phyloP scores from a whole-genome alignment of 805 yeast species.

The Ogataea nonfermentans region DNA sequence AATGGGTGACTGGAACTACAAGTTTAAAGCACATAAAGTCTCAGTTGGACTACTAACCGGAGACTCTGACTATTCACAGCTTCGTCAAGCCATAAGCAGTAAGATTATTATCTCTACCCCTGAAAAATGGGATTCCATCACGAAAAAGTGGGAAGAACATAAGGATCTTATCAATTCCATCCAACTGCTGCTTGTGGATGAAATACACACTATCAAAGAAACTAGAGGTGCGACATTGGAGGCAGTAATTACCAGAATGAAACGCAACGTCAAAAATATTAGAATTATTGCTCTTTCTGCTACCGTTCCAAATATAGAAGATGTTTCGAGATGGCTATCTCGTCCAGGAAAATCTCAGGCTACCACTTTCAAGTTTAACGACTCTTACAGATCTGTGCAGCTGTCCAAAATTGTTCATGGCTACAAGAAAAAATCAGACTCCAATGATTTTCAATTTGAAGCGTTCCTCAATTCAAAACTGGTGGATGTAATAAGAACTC shows the following conservation, averaged over 20 bases:
- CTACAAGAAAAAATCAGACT: constrained; percentile 27
- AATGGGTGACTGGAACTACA: constrained; percentile 43
- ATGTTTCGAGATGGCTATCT: constrained; percentile 44
- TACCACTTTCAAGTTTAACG: constrained; percentile 42
- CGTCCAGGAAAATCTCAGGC: constrained; percentile 30
- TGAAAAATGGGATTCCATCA: constrained; percentile 59
- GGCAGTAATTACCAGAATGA: constrained; percentile 48
- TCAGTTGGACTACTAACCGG: constrained; percentile 53
- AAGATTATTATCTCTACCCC: constrained; percentile 58
- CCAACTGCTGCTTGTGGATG: constrained; percentile 47
- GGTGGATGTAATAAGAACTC: constrained; percentile 37
- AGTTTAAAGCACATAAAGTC: constrained; percentile 38
- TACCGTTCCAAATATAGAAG: constrained; percentile 50
- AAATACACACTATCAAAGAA: constrained; percentile 45
- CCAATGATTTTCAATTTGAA: constrained; percentile 50
- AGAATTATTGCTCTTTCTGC: constrained; percentile 51
- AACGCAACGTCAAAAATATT: constrained; percentile 34
- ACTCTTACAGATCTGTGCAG: constrained; percentile 45
- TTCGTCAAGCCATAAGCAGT: constrained; percentile 37
- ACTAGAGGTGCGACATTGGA: constrained; percentile 49
- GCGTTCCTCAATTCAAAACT: constrained; percentile 41
- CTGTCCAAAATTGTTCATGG: constrained; percentile 45
- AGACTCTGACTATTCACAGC: constrained; percentile 46
- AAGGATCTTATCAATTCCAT: constrained; percentile 39
- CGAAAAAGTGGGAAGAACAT: constrained; percentile 50